A percentile compares a stretch with the other conserved stretches of the same genome.
Evolutionary conservation across 202 grass and related monocot species (phyloP).

Genomic region (Digitaria exilis): DNA sequence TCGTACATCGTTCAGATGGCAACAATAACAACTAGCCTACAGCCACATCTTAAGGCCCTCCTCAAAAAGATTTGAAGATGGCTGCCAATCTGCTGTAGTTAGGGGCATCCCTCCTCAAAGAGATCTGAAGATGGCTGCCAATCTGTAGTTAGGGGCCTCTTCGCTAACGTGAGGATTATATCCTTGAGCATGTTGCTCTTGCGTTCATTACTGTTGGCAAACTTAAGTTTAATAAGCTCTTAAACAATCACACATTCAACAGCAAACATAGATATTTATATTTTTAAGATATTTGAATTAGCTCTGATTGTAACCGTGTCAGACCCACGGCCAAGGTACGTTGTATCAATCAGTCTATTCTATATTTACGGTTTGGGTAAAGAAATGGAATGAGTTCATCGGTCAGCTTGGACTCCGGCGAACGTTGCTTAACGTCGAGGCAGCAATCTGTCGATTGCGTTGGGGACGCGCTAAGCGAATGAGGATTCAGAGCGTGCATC

Average conservation of each 20-base stretch:
- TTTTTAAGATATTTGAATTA: no score
- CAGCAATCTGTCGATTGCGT: no score
- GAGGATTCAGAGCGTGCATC: no score
- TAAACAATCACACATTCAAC: neutral
- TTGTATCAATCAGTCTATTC: no score
- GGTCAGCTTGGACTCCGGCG: no score
- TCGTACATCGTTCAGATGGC: conserved; percentile 87
- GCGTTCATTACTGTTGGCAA: neutral
- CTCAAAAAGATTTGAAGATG: conserved; percentile 67
- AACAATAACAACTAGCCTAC: conserved; percentile 55
- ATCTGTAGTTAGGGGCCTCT: neutral
- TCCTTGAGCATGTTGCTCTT: neutral
- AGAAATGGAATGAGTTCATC: no score
- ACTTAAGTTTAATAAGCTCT: neutral
- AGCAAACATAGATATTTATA: neutral
- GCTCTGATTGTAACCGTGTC: no score
- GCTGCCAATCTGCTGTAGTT: neutral
- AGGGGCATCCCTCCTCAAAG: conserved; percentile 56
- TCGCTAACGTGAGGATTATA: neutral
- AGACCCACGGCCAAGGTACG: no score
- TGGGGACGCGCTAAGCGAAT: no score
- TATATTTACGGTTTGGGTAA: no score
- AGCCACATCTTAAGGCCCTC: conserved; percentile 75
- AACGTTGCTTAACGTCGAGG: neutral
- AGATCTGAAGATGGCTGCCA: conserved; percentile 34